These are phyloP conservation scores for Jamesozyma gamospora DNA, from an alignment of 805 yeast genomes.

Conservation along the genomic window DNA sequence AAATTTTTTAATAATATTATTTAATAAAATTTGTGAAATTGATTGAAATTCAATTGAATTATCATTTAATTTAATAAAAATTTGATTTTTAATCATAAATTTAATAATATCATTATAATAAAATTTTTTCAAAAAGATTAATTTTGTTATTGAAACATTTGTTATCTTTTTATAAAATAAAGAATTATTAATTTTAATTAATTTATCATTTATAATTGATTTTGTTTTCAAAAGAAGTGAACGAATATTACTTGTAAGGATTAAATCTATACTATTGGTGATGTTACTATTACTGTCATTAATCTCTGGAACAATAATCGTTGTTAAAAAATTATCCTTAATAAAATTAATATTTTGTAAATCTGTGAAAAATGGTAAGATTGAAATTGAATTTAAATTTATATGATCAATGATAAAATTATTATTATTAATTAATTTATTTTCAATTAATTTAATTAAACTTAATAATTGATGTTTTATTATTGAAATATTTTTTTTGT, in stretches of 20 bases:
- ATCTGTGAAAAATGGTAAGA: constrained; percentile 18
- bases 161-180: constrained; percentile 12
- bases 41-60: constrained; percentile 20
- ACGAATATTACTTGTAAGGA: constrained; percentile 15
- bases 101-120: constrained; percentile 11
- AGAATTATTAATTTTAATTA: constrained; percentile 5
- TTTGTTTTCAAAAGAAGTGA: constrained; percentile 15
- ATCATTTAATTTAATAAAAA: constrained; percentile 19
- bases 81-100: constrained; percentile 23
- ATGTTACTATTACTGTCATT: not conserved
- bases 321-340: constrained; percentile 1
- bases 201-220: constrained; percentile 7
- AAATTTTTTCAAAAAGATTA: constrained; percentile 14
- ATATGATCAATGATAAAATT: constrained; percentile 13
- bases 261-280: constrained; percentile 5
- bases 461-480: constrained; percentile 14
- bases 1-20: constrained; percentile 16
- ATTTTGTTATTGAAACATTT: constrained; percentile 18
- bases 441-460: constrained; percentile 8
- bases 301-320: not conserved
- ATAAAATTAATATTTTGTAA: constrained; percentile 14
- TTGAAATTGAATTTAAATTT: constrained; percentile 14
- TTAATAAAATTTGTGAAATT: constrained; percentile 12
- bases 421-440: constrained; percentile 1
- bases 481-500: constrained; percentile 9